Conservation (phyloP, 2,329 filamentous ascomycete genomes). For the Cercospora zeae-maydis region DNA sequence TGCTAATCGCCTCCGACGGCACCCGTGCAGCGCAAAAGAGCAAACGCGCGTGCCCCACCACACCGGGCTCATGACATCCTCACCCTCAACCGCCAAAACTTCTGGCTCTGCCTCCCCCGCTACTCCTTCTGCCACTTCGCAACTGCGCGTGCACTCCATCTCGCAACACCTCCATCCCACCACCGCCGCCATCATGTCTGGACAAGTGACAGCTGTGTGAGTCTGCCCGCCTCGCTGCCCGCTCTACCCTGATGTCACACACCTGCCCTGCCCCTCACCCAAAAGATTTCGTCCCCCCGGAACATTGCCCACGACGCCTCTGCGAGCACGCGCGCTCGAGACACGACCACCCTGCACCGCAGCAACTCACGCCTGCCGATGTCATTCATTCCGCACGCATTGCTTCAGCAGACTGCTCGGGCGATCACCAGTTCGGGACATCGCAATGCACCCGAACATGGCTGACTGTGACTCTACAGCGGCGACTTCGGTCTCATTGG, state of each 20-base stretch:
- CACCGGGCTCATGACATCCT: constrained; percentile 7
- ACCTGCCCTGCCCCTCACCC: constrained; percentile 6
- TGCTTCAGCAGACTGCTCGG: neutral
- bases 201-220: constrained; percentile 23
- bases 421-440: neutral
- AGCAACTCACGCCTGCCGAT: neutral
- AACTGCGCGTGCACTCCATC: constrained; percentile 18
- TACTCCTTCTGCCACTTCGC: constrained; percentile 12
- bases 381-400: neutral
- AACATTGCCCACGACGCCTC: constrained; percentile 10
- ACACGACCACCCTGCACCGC: neutral
- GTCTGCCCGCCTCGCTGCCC: constrained; percentile 4
- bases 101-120: neutral
- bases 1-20: constrained; percentile 4
- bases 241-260: neutral
- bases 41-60: neutral
- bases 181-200: constrained; percentile 20
- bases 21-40: constrained; percentile 5
- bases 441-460: neutral
- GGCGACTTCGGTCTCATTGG: constrained; percentile 55
- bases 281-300: constrained; percentile 15
- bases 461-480: constrained; percentile 31
- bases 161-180: constrained; percentile 18
- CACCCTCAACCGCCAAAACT: constrained; percentile 11
- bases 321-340: neutral